A percentile compares a stretch with the other conserved stretches of the same genome.
Evolutionary conservation across 176 grass and related monocot genomes (phyloP).

Genomic region (Musa beccarii): DNA sequence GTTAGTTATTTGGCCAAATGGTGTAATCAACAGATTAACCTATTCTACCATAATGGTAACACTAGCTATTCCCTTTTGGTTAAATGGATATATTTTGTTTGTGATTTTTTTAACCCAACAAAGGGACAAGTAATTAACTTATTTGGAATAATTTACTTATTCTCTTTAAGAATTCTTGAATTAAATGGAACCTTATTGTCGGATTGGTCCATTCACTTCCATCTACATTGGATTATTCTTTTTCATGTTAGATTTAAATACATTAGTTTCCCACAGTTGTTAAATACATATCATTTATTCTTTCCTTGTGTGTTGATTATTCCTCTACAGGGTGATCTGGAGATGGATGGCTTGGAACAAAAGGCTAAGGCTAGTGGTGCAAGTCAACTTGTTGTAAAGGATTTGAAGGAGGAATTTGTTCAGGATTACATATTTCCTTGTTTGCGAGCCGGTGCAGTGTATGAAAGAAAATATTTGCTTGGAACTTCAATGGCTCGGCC

Average conservation of each 20-base stretch:
- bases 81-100: too few relatives aligned
- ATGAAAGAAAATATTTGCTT: constrained; percentile 97
- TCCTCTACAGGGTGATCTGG: constrained; percentile 50
- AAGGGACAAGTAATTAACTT: too few relatives aligned
- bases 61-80: too few relatives aligned
- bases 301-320: not conserved
- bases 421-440: constrained; percentile 85
- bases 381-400: constrained; percentile 91
- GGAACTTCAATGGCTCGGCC: constrained; percentile 97
- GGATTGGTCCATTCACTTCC: not conserved
- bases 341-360: constrained; percentile 87
- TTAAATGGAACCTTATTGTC: not conserved
- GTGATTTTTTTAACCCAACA: too few relatives aligned
- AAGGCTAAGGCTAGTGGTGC: constrained; percentile 94
- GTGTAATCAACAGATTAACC: too few relatives aligned
- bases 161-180: too few relatives aligned
- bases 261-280: too few relatives aligned
- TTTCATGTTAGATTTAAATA: too few relatives aligned
- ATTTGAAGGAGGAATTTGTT: constrained; percentile 94
- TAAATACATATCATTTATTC: too few relatives aligned
- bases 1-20: too few relatives aligned
- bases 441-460: constrained; percentile 82
- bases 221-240: not conserved
- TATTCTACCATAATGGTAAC: too few relatives aligned
- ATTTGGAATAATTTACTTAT: too few relatives aligned